A percentile compares a stretch with the other conserved stretches of the same genome.
phyloP scores from a whole-genome alignment of 2,329 filamentous ascomycete species.

The Penicillium sp. region DNA sequence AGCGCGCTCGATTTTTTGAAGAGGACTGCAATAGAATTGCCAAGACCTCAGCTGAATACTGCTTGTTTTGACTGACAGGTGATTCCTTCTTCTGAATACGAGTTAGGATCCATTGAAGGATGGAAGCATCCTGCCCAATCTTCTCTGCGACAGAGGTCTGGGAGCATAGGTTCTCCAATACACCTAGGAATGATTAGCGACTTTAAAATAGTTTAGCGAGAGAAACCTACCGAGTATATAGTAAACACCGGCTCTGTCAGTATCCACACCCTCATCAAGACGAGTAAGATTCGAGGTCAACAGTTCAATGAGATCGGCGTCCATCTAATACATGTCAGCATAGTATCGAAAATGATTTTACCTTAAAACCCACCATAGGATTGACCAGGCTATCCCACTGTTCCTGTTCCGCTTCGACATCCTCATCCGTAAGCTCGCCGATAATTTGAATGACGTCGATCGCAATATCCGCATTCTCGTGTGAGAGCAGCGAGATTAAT shows the following conservation, averaged over 20 bases:
- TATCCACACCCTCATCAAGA: conserved; percentile 70
- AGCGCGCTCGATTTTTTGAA: conserved; percentile 59
- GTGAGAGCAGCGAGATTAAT: conserved; percentile 77
- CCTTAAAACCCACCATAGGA: conserved; percentile 48
- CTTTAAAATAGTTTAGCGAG: neutral
- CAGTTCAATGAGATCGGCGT: conserved; percentile 44
- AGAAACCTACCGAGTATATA: conserved; percentile 63
- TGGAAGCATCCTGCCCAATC: conserved; percentile 66
- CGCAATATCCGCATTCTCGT: conserved; percentile 96
- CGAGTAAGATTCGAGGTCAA: conserved; percentile 64
- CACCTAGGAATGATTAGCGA: conserved; percentile 40
- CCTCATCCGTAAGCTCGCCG: conserved; percentile 88
- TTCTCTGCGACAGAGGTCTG: conserved; percentile 66
- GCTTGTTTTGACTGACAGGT: conserved; percentile 81
- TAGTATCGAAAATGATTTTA: neutral
- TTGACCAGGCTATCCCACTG: conserved; percentile 77
- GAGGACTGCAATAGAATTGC: conserved; percentile 84
- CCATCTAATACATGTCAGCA: conserved; percentile 34
- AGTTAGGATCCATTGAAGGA: conserved; percentile 75
- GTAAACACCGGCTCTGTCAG: conserved; percentile 82
- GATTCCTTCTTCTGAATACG: conserved; percentile 70
- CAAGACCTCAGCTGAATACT: conserved; percentile 88
- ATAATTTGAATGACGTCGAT: conserved; percentile 89
- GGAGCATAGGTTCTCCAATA: conserved; percentile 84
- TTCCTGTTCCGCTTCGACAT: conserved; percentile 74